phyloP scores from a whole-genome alignment of 441 rosid genomes.

The Hura crepitans region DNA sequence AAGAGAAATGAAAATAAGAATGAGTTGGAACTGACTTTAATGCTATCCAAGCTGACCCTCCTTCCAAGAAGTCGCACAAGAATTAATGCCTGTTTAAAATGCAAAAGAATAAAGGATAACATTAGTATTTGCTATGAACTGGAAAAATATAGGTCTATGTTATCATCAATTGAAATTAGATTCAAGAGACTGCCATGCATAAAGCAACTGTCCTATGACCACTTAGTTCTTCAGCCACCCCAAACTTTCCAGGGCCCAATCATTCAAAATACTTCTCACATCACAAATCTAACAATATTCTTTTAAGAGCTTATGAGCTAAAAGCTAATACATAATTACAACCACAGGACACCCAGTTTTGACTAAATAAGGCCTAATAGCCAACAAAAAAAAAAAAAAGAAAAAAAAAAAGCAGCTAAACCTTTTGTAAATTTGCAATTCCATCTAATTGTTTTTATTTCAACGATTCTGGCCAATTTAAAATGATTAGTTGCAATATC shows the following conservation, averaged over 20 bases:
- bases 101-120: constrained; percentile 11
- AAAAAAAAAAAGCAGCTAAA: neutral
- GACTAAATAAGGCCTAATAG: neutral
- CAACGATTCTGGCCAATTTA: neutral
- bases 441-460: too few species aligned
- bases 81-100: constrained; percentile 63
- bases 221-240: constrained; percentile 1
- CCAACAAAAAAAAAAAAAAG: neutral
- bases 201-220: neutral
- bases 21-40: constrained; percentile 50
- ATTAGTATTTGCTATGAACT: neutral
- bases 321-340: constrained; percentile 6
- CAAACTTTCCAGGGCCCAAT: neutral
- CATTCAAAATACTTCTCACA: constrained; percentile 5
- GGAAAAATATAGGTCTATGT: neutral
- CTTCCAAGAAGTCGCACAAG: constrained; percentile 87
- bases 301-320: too few species aligned
- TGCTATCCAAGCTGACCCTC: constrained; percentile 56
- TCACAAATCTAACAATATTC: constrained; percentile 4
- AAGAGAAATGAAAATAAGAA: neutral
- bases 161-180: neutral
- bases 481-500: neutral
- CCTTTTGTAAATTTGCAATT: neutral
- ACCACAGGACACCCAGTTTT: neutral
- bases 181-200: neutral